Conservation (phyloP, 208 protist species). For the Porcisia hertigi region DNA sequence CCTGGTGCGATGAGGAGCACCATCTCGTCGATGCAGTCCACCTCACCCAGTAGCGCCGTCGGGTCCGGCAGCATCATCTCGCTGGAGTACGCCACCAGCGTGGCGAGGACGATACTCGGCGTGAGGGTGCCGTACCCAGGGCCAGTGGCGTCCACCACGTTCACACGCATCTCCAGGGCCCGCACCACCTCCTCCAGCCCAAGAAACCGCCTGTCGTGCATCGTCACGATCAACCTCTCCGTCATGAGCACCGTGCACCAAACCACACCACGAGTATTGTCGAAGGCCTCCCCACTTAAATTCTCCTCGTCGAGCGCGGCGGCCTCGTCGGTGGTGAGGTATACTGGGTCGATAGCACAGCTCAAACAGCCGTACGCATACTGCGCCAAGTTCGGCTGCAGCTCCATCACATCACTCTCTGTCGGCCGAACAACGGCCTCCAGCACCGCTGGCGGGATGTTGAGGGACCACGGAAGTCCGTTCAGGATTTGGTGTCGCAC, state of each 20-base stretch:
- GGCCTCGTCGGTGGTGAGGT: conserved; percentile 11
- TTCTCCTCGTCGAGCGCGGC: conserved; percentile 20
- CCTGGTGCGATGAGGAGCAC: conserved; percentile 82
- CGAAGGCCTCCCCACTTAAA: conserved; percentile 35
- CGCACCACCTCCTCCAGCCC: conserved; percentile 57
- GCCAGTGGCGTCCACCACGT: conserved; percentile 9
- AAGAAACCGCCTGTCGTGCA: conserved; percentile 60
- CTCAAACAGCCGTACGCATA: conserved; percentile 62
- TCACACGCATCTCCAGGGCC: conserved; percentile 36
- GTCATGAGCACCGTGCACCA: conserved; percentile 67
- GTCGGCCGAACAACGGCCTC: conserved; percentile 52
- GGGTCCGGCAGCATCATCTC: conserved; percentile 74
- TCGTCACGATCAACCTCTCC: conserved; percentile 56
- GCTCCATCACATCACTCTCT: conserved; percentile 67
- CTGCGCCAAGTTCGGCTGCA: conserved; percentile 44
- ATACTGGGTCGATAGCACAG: conserved; percentile 42
- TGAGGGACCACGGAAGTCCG: conserved; percentile 35
- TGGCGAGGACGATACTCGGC: conserved; percentile 43
- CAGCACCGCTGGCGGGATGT: conserved; percentile 42
- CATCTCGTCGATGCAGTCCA: conserved; percentile 89
- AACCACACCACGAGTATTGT: conserved; percentile 35
- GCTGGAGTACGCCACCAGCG: conserved; percentile 60
- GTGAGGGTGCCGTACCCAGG: conserved; percentile 13
- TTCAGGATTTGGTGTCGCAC: conserved; percentile 38
- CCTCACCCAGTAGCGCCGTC: conserved; percentile 73